Conservation (phyloP, 108 stramenopile genomes). For the Fistulifera pelliculosa region DNA sequence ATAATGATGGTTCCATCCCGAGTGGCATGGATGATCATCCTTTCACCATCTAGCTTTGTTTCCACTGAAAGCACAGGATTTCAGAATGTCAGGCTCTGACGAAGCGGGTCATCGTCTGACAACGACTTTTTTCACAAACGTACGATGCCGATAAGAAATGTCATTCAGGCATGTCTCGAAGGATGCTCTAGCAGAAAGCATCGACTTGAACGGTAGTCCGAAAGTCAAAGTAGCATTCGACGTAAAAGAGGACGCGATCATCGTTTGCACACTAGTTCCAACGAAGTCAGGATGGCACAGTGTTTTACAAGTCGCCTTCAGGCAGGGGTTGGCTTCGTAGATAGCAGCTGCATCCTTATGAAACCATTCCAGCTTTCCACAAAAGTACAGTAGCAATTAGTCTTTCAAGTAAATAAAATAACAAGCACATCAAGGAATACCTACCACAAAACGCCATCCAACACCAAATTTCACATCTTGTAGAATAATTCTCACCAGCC, state of each 20-base stretch:
- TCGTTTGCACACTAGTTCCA: background rate
- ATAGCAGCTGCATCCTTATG: background rate
- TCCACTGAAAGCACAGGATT: conserved; percentile 72
- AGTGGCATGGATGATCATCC: conserved; percentile 48
- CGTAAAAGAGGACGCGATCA: background rate
- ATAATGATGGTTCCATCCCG: conserved; percentile 2
- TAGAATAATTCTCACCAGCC: conserved; percentile 67
- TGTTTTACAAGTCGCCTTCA: conserved; percentile 27
- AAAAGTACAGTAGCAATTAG: too few species aligned
- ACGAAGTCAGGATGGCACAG: conserved; percentile 24
- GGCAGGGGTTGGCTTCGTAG: conserved; percentile 14
- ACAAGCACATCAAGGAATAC: too few species aligned
- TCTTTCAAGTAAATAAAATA: too few species aligned
- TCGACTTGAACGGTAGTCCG: conserved; percentile 56
- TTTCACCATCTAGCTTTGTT: conserved; percentile 82
- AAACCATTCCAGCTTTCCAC: conserved; percentile 9
- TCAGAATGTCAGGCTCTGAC: conserved; percentile 31
- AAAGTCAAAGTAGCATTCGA: conserved; percentile 9
- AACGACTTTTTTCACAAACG: conserved; percentile 22
- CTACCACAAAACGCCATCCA: background rate
- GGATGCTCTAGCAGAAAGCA: conserved; percentile 53
- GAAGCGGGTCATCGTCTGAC: conserved; percentile 5
- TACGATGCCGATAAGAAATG: conserved; percentile 33
- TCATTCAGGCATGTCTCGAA: conserved; percentile 45
- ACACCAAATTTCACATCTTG: conserved; percentile 13